Evolutionary conservation across 371 early-diverging fungal species (phyloP), one percentile per base, ranked within the genome.

Genomic region (Parasitella parasitica): DNA sequence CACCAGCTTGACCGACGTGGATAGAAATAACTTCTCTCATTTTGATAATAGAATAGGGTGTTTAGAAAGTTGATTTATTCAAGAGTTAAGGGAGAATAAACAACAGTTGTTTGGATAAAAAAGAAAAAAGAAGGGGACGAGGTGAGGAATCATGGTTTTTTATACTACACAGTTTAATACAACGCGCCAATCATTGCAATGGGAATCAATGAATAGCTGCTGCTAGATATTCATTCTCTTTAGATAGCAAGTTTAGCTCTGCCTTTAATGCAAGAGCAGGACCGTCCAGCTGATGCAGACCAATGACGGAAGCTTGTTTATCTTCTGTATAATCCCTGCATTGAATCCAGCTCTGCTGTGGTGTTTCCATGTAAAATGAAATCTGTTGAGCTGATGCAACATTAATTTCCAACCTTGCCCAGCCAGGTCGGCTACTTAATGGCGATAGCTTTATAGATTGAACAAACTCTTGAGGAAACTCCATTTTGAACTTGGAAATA

Each of bases 11-110:
- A 74, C 95, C 94, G 64, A 84, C 95, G 91, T 99, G 99, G 78
- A 99, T 86, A 57, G 95, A 94, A 81, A 97, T 95, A 85, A 96
- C 91, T 86, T 99, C 99, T 86, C 99, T 90, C 99, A 98, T 98
- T 57, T 57, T 57, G 30, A 52, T 20, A 8, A 32, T 6, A 32
- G 6, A 32, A 32, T 32, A 52, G 52, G 28, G 28, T 28, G 52
- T 18, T 52, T 28, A 16, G 4, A 16, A 34, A 32, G 52, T 32
- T 57, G 57, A 46, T 46, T 62, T 61, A 62, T 67, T 62, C 63
- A 62, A 64, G 60, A 67, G 62, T 58, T 61, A 67, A 67, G 62
- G 59, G 39, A 67, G 67, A 67, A 67, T 62, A 67, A 62, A 20
- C 63, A 62, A 58, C 67, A 50, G 50, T 20, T 26, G 39, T 37